A percentile compares a stretch with the other conserved stretches of the same genome.
Conservation (phyloP, 2,329 filamentous ascomycete species). For the Huntiella bhutanensis region DNA sequence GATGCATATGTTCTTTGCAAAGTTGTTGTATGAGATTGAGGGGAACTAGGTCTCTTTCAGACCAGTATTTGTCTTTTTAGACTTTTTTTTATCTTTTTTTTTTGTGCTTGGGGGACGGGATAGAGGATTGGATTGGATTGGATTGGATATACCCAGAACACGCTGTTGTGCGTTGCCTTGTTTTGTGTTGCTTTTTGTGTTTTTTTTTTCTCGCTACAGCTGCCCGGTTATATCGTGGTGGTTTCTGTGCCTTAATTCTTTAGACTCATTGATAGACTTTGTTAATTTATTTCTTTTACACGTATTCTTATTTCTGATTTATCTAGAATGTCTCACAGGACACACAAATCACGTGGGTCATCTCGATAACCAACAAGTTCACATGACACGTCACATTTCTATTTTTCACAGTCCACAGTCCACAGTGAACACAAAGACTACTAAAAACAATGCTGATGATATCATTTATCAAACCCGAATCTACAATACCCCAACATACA, state of each 20-base stretch:
- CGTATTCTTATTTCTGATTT: too few relatives aligned
- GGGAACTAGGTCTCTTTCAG: slow-evolving; percentile 6
- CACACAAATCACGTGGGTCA: too few relatives aligned
- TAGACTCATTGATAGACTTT: too few relatives aligned
- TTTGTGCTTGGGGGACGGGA: not conserved
- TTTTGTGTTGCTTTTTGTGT: slow-evolving; percentile 6
- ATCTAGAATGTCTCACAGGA: too few relatives aligned
- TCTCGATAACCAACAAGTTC: too few relatives aligned
- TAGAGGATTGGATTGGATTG: not conserved
- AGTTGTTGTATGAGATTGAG: slow-evolving; percentile 39
- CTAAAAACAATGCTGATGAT: too few relatives aligned
- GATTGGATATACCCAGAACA: slow-evolving; percentile 11
- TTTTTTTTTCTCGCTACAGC: not conserved
- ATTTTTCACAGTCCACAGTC: not conserved
- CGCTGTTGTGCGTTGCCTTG: slow-evolving; percentile 4
- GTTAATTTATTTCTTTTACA: too few relatives aligned
- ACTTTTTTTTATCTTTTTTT: not conserved
- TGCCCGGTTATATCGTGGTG: not conserved
- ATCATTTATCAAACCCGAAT: not conserved
- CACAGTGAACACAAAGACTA: too few relatives aligned
- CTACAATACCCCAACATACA: slow-evolving; percentile 4
- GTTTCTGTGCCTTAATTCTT: not conserved
- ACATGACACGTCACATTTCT: too few relatives aligned
- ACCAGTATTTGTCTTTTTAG: too few relatives aligned
- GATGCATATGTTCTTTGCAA: slow-evolving; percentile 44